A percentile compares a stretch with the other conserved stretches of the same genome.
Conservation (phyloP, 169 alveolate species). For the Cryptosporidium tyzzeri region DNA sequence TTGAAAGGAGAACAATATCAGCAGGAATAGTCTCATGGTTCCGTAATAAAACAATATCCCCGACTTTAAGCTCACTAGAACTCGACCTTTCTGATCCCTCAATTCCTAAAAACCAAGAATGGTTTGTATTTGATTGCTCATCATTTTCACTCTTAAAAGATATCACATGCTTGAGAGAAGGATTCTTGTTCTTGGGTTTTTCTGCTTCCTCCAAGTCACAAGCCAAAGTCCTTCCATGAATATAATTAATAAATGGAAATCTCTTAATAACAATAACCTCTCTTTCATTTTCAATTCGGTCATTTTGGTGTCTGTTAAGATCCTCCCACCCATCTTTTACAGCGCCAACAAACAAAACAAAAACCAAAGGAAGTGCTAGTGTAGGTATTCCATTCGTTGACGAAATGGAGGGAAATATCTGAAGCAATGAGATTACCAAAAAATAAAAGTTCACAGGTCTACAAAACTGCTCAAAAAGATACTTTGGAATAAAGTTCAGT, state of each 20-base stretch:
- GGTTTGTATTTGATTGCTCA: neutral
- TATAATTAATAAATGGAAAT: conserved; percentile 36
- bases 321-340: conserved; percentile 88
- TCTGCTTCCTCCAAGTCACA: conserved; percentile 27
- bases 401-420: conserved; percentile 79
- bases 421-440: conserved; percentile 79
- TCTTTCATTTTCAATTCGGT: conserved; percentile 80
- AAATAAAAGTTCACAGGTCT: conserved; percentile 82
- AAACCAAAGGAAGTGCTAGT: conserved; percentile 81
- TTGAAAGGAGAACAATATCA: conserved; percentile 83
- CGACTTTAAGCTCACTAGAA: conserved; percentile 83
- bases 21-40: conserved; percentile 90
- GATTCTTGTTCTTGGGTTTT: conserved; percentile 5
- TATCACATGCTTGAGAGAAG: conserved; percentile 48
- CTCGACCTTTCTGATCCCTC: conserved; percentile 72
- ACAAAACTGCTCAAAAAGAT: conserved; percentile 80
- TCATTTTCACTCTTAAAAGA: conserved; percentile 1
- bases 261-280: conserved; percentile 32
- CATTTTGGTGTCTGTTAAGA: conserved; percentile 79
- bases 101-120: conserved; percentile 24
- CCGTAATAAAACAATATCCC: conserved; percentile 85
- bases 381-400: conserved; percentile 80
- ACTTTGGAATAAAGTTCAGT: conserved; percentile 80
- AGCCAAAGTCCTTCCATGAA: conserved; percentile 35
- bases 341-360: conserved; percentile 85